A percentile compares a stretch with the other conserved stretches of the same genome.
phyloP scores from a whole-genome alignment of 352 stramenopile genomes.

The Phytopythium boreale region DNA sequence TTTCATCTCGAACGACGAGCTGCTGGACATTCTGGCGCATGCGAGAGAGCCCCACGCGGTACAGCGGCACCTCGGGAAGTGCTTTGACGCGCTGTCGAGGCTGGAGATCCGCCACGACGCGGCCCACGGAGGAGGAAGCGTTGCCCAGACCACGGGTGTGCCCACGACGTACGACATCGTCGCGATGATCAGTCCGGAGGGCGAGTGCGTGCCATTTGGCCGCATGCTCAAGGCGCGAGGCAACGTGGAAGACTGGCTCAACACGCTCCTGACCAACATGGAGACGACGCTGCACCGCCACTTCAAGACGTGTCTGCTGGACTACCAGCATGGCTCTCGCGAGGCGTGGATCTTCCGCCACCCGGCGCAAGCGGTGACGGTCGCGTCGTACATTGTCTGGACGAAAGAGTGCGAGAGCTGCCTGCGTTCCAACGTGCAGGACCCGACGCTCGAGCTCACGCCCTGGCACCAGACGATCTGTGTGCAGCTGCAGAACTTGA shows the following conservation, averaged over 20 bases:
- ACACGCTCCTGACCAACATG: slow-evolving; percentile 73
- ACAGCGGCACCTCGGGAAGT: slow-evolving; percentile 80
- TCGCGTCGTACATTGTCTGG: slow-evolving; percentile 90
- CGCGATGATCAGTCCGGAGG: slow-evolving; percentile 80
- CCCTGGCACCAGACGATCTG: slow-evolving; percentile 75
- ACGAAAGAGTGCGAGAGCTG: slow-evolving; percentile 65
- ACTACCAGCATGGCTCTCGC: slow-evolving; percentile 84
- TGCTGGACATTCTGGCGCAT: slow-evolving; percentile 82
- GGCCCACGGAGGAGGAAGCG: slow-evolving; percentile 8
- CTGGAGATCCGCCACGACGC: slow-evolving; percentile 67
- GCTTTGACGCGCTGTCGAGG: slow-evolving; percentile 78
- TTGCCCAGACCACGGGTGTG: neutral
- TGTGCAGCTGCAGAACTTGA: slow-evolving; percentile 58
- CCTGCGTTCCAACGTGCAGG: slow-evolving; percentile 45
- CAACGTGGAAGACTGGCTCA: slow-evolving; percentile 88
- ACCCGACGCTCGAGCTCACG: slow-evolving; percentile 46
- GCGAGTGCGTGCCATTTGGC: slow-evolving; percentile 73
- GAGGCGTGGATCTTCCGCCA: slow-evolving; percentile 87
- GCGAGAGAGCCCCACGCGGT: slow-evolving; percentile 77
- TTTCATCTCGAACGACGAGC: slow-evolving; percentile 87
- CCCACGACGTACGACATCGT: slow-evolving; percentile 47
- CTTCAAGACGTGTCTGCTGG: slow-evolving; percentile 76
- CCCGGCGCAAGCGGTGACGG: slow-evolving; percentile 88
- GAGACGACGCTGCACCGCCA: slow-evolving; percentile 58
- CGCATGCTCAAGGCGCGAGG: slow-evolving; percentile 76